phyloP scores from a whole-genome alignment of 2,329 filamentous ascomycete genomes.

The Colletotrichum chlorophyti region DNA sequence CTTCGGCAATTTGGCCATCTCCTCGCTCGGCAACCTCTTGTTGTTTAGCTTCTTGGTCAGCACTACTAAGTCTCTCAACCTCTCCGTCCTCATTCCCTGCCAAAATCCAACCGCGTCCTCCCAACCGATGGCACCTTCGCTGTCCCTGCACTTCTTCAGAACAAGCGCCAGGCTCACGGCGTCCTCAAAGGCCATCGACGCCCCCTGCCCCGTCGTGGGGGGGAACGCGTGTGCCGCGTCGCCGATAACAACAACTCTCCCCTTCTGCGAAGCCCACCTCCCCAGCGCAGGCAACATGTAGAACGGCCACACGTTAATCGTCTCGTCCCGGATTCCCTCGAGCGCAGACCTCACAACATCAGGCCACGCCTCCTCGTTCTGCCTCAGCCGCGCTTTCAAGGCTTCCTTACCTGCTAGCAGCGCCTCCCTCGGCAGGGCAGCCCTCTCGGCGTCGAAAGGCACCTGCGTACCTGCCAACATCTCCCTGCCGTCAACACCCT shows the following conservation, averaged over 20 bases:
- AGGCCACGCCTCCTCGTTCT: conserved; percentile 44
- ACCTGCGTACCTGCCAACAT: conserved; percentile 48
- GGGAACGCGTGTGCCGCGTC: conserved; percentile 57
- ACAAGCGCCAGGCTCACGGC: conserved; percentile 52
- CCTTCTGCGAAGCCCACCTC: conserved; percentile 46
- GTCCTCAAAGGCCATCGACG: conserved; percentile 58
- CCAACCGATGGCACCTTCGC: conserved; percentile 29
- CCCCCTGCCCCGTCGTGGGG: conserved; percentile 53
- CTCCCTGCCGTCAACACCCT: conserved; percentile 48
- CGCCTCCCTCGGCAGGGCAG: conserved; percentile 49
- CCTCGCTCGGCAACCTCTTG: conserved; percentile 48
- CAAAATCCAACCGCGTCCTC: conserved; percentile 45
- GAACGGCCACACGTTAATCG: conserved; percentile 57
- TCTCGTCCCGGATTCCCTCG: conserved; percentile 35
- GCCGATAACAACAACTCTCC: conserved; percentile 51
- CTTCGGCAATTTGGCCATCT: conserved; percentile 19
- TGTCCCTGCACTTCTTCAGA: conserved; percentile 34
- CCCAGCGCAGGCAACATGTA: conserved; percentile 54
- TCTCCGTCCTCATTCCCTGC: conserved; percentile 54
- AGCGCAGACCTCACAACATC: conserved; percentile 43
- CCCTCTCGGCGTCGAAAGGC: conserved; percentile 41
- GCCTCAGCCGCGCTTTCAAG: conserved; percentile 40
- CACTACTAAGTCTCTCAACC: conserved; percentile 53
- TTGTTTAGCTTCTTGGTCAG: conserved; percentile 56
- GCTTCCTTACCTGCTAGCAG: conserved; percentile 46